These are phyloP conservation scores for Oenanthe javanica DNA, from an alignment of 140 eudicot species.

Conservation along the genomic window DNA sequence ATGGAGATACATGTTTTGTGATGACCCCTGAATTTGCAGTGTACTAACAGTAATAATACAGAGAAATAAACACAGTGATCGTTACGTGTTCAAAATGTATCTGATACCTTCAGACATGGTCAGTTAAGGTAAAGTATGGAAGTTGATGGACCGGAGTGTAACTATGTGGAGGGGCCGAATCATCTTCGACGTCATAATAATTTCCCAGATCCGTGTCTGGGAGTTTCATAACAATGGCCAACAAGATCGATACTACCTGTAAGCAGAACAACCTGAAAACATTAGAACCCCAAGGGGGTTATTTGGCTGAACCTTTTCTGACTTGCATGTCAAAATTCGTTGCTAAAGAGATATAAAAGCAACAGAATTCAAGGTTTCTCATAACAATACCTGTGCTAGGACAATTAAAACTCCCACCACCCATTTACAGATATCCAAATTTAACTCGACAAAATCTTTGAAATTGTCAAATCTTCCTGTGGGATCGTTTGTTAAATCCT, in stretches of 20 bases:
- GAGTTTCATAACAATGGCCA: slow-evolving; percentile 27
- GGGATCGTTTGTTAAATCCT: slow-evolving; percentile 36
- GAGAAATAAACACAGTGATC: not conserved
- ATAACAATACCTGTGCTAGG: slow-evolving; percentile 20
- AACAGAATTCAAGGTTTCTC: not conserved
- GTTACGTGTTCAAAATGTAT: not conserved
- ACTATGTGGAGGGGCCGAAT: slow-evolving; percentile 13
- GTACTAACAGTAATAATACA: too few species aligned
- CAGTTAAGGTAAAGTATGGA: not conserved
- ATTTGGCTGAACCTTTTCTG: too few species aligned
- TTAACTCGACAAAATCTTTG: slow-evolving; percentile 22
- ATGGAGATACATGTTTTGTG: not conserved
- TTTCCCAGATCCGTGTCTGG: not conserved
- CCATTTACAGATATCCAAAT: slow-evolving; percentile 14
- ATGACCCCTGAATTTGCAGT: too few species aligned
- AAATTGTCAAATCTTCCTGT: slow-evolving; percentile 31
- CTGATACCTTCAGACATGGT: not conserved
- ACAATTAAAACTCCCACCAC: slow-evolving; percentile 14
- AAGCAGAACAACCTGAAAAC: not conserved
- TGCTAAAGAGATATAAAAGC: not conserved
- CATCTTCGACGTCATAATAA: not conserved
- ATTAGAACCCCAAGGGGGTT: too few species aligned
- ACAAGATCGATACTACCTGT: slow-evolving; percentile 21
- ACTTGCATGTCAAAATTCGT: not conserved
- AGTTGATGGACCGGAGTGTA: too few species aligned